Percentiles rank a stretch among this genome's conserved stretches.
Conservation (phyloP, 352 stramenopile species). For the Lagenidium giganteum region DNA sequence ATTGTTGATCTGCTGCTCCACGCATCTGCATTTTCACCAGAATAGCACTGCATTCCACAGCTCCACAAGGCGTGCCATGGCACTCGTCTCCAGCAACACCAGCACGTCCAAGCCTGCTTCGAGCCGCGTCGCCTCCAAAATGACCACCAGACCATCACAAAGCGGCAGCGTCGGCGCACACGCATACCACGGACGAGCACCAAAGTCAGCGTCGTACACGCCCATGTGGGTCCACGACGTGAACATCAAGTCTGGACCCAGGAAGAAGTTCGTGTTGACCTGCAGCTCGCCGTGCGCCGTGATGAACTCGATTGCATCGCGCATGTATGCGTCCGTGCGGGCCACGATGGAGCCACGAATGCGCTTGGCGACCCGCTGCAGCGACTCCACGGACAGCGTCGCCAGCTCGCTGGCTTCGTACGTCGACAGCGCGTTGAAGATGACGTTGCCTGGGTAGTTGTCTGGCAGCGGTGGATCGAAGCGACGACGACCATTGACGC, state of each 20-base stretch:
- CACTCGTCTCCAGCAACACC: conserved; percentile 28
- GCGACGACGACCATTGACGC: conserved; percentile 38
- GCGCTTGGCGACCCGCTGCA: conserved; percentile 25
- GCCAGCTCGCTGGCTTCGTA: conserved; percentile 26
- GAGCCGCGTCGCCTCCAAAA: conserved; percentile 37
- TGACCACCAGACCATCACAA: conserved; percentile 35
- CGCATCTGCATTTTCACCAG: too few relatives aligned
- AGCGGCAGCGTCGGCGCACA: conserved; percentile 24
- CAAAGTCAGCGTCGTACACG: conserved; percentile 60
- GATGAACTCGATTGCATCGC: conserved; percentile 49
- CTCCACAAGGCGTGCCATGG: conserved; percentile 29
- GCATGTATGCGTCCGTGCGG: conserved; percentile 30
- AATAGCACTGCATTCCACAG: too few relatives aligned
- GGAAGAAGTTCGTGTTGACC: conserved; percentile 37
- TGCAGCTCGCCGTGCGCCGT: conserved; percentile 24
- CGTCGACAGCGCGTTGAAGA: conserved; percentile 43
- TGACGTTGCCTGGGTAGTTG: conserved; percentile 46
- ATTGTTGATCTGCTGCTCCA: too few relatives aligned
- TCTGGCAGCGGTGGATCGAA: conserved; percentile 32
- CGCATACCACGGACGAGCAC: conserved; percentile 28
- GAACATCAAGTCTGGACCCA: conserved; percentile 52
- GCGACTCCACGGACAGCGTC: conserved; percentile 1
- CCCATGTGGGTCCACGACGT: conserved; percentile 51
- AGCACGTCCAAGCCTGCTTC: conserved; percentile 33
- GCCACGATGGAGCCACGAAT: conserved; percentile 38